A percentile compares a stretch with the other conserved stretches of the same genome.
These are phyloP conservation scores for Ogataea methanolica DNA, from an alignment of 805 yeast genomes.

Conservation along the genomic window DNA sequence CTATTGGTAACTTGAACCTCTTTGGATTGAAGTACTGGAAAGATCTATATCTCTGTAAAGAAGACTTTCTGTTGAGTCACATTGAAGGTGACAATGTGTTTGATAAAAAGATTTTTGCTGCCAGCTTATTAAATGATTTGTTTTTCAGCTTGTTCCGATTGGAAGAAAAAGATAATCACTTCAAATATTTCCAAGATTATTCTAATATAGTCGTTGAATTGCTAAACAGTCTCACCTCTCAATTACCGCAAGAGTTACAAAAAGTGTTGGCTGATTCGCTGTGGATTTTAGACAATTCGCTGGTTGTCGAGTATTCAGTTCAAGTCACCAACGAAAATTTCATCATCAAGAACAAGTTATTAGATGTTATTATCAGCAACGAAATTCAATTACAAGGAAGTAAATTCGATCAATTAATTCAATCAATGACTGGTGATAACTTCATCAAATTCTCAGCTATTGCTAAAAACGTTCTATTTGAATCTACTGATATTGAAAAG, in stretches of 20 bases:
- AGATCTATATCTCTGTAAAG: conserved; percentile 6
- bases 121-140: conserved; percentile 26
- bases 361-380: conserved; percentile 1
- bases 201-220: background rate
- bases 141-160: conserved; percentile 13
- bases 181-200: conserved; percentile 1
- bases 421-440: background rate
- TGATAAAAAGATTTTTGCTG: conserved; percentile 12
- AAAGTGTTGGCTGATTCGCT: conserved; percentile 12
- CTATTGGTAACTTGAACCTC: conserved; percentile 10
- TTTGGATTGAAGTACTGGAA: conserved; percentile 25
- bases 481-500: background rate
- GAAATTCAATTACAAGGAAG: background rate
- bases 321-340: background rate
- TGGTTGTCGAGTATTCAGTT: conserved; percentile 2
- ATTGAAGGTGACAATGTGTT: background rate
- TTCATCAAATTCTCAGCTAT: background rate
- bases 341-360: background rate
- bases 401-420: conserved; percentile 1
- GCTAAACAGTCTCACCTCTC: background rate
- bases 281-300: conserved; percentile 16
- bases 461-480: background rate
- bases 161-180: background rate
- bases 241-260: background rate
- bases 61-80: background rate